Evolutionary conservation across 2,329 filamentous ascomycete genomes (phyloP), one percentile per base, ranked within the genome.

Genomic region (Cordyceps farinosa): DNA sequence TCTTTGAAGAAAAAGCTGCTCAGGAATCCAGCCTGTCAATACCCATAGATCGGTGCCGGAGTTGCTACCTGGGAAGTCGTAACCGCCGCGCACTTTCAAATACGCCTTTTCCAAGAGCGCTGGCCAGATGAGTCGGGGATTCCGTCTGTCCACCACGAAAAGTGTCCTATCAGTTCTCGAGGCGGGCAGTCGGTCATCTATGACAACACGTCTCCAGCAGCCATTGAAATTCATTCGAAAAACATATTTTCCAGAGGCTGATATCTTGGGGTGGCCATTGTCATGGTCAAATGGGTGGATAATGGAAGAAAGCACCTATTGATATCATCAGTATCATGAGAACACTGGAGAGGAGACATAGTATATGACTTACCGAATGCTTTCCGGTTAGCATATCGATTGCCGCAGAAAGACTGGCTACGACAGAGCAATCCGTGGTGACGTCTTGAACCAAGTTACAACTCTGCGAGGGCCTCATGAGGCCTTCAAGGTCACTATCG

Each of bases 1-100:
- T 67, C 90, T 13, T 71, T 97, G 92, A 1, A 98, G 80, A 70
- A 97, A 97, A 1, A 98, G 80, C 74, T 99, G 95, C 76, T 99
- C 93, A 0, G 95, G 95, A 56, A 99, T 92, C 95, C 95, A 99
- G 36, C 95, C 94, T 0, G 90, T 96, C 61, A 99, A 77, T 1
- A 96, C 89, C 86, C 91, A 96, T 4, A 99, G 78, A 75, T 99
- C 95, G 2, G 94, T 98, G 11, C 92, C 93, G 1, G 94, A 98
- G 74, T 98, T 98, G 71, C 95, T 98, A 8, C 95, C 95, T 0
- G 95, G 94, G 68, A 99, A 99, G 71, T 99, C 93, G 73, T 99
- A 99, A 40, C 95, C 95, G 34, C 95, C 95, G 62, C 94, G 86
- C 11, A 98, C 87, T 78, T 98, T 99, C 1, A 99, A 80, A 69